Conservation (phyloP, 106 monocot genomes). For the Acorus gramineus region DNA sequence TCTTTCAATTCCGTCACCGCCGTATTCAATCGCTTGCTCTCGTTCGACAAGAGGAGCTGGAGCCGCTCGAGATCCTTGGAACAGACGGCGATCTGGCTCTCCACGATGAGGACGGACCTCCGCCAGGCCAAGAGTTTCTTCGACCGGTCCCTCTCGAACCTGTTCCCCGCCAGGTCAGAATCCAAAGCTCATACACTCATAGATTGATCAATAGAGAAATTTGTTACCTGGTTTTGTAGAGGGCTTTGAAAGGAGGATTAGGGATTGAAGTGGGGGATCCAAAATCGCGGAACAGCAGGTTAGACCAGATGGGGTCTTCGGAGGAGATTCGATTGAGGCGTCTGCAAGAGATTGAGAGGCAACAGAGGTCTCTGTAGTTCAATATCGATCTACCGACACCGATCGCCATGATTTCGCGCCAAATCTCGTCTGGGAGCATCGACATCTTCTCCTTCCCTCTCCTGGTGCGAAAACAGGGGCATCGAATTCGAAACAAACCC, state of each 20-base stretch:
- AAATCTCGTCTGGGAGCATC: slow-evolving; percentile 73
- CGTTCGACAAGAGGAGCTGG: slow-evolving; percentile 20
- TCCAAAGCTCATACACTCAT: too few relatives aligned
- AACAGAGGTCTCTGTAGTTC: slow-evolving; percentile 66
- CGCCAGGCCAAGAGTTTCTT: slow-evolving; percentile 33
- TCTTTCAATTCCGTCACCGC: slow-evolving; percentile 27
- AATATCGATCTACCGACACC: slow-evolving; percentile 26
- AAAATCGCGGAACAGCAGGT: slow-evolving; percentile 57
- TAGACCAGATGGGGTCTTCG: slow-evolving; percentile 59
- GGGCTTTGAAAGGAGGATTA: slow-evolving; percentile 33
- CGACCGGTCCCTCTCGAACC: slow-evolving; percentile 75
- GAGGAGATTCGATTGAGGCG: slow-evolving; percentile 52
- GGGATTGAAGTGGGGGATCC: slow-evolving; percentile 5
- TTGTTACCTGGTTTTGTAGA: slow-evolving; percentile 57
- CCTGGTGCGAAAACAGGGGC: too few relatives aligned
- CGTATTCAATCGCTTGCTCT: slow-evolving; percentile 42
- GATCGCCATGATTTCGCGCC: slow-evolving; percentile 53
- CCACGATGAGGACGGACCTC: slow-evolving; percentile 36
- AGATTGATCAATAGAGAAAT: too few relatives aligned
- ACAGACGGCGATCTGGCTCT: slow-evolving; percentile 35
- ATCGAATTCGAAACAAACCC: too few relatives aligned
- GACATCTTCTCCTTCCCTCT: slow-evolving; percentile 19
- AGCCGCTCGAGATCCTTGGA: slow-evolving; percentile 31
- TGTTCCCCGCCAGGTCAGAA: neutral
- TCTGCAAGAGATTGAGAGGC: slow-evolving; percentile 58